A percentile compares a stretch with the other conserved stretches of the same genome.
Conservation (phyloP, 164 flowering plant species). For the Sedum album region DNA sequence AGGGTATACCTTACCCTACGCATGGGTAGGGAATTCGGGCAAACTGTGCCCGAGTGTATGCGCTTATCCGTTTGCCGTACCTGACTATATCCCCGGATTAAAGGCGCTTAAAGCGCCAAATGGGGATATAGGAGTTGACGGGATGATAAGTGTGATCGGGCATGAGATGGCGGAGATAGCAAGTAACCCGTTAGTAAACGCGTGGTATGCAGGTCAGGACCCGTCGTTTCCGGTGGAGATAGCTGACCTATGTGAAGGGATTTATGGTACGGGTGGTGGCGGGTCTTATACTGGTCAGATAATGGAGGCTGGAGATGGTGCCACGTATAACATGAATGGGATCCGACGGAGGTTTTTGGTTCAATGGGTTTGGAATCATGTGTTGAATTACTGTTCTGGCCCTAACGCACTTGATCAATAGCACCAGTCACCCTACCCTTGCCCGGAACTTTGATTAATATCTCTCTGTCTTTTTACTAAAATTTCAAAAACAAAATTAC, state of each 20-base stretch:
- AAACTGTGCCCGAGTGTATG: constrained; percentile 69
- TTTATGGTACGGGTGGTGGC: constrained; percentile 79
- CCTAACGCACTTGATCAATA: constrained; percentile 87
- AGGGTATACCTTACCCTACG: constrained; percentile 77
- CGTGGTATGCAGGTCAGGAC: constrained; percentile 93
- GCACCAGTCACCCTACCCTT: not conserved
- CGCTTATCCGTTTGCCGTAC: constrained; percentile 73
- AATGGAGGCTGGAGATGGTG: constrained; percentile 48
- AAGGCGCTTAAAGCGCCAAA: constrained; percentile 73
- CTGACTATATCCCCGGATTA: constrained; percentile 51
- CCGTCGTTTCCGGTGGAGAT: constrained; percentile 78
- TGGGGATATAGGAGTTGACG: constrained; percentile 80
- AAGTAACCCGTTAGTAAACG: constrained; percentile 83
- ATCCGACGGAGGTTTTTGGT: constrained; percentile 67
- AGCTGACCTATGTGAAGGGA: constrained; percentile 90
- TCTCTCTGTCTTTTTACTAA: not conserved
- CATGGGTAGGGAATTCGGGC: constrained; percentile 90
- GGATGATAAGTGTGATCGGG: constrained; percentile 69
- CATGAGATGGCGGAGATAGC: constrained; percentile 95
- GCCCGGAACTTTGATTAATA: not conserved
- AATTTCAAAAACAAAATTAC: not conserved
- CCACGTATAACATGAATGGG: constrained; percentile 86
- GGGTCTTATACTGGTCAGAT: constrained; percentile 89
- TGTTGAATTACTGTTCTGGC: constrained; percentile 68
- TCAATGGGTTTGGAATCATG: constrained; percentile 92